Evolutionary conservation across 2,329 filamentous ascomycete genomes (phyloP), one percentile per base, ranked within the genome.

Genomic region (Ceratocystis cacaofunesta): DNA sequence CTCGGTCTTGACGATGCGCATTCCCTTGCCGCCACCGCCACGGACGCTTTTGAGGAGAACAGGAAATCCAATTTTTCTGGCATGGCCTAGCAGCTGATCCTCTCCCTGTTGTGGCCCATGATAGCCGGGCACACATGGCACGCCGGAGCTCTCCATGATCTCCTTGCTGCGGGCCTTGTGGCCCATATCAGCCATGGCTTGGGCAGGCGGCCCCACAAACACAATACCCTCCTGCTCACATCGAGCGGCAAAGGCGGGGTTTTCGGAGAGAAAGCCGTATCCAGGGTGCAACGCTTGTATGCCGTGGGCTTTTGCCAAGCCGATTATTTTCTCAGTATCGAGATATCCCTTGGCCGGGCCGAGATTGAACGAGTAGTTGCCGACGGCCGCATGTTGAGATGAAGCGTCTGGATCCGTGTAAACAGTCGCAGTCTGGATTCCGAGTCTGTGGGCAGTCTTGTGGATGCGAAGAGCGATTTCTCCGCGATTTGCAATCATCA

Each of bases 391-490:
- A 78, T 99, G 94, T 76, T 96, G 94, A 36, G 91, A 87, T 68
- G 79, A 80, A 66, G 89, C 86, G 75, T 99, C 94, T 48, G 92
- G 89, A 70, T 95, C 89, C 6, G 94, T 99, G 76, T 96, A 99
- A 67, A 99, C 82, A 0, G 92, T 96, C 0, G 92, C 96, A 19
- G 92, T 95, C 68, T 86, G 85, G 72, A 99, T 95, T 66, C 94
- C 92, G 73, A 96, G 88, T 69, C 88, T 85, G 62, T 89, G 82
- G 43, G 94, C 94, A 25, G 94, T 99, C 70, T 86, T 85, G 70
- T 92, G 88, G 70, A 99, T 94, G 70, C 94, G 89, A 73, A 99
- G 81, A 62, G 94, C 94, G 71, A 99, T 99, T 76, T 99, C 94
- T 71, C 94, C 94, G 70, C 94, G 87, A 74, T 99, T 99, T 64